Evolutionary conservation across 179 eudicot genomes (phyloP).

Genomic region (Vitellaria paradoxa): DNA sequence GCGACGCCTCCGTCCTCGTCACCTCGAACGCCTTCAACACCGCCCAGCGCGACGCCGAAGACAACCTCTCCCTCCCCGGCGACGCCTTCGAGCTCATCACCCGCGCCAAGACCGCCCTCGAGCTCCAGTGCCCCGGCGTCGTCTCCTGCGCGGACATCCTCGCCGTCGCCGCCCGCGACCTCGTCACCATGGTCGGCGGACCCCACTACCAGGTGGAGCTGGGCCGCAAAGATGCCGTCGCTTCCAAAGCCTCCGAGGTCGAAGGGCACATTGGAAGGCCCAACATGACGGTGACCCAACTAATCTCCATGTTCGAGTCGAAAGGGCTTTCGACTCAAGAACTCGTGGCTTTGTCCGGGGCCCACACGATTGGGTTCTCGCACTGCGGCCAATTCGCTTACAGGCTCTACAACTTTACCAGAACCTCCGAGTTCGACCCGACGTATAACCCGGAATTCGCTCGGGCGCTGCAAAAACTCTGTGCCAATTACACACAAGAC

Average conservation of each 20-base stretch:
- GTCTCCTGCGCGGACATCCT: constrained; percentile 43
- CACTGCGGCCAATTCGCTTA: constrained; percentile 33
- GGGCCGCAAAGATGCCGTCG: constrained; percentile 31
- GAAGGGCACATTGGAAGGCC: constrained; percentile 29
- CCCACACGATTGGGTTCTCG: constrained; percentile 41
- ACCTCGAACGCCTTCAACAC: constrained; percentile 18
- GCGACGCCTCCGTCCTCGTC: constrained; percentile 29
- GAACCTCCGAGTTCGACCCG: constrained; percentile 20
- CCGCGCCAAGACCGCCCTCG: constrained; percentile 33
- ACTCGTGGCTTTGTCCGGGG: constrained; percentile 35
- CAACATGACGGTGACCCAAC: constrained; percentile 23
- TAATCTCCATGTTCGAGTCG: constrained; percentile 28
- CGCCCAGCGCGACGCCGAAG: constrained; percentile 27
- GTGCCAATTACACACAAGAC: constrained; percentile 27
- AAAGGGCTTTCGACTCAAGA: constrained; percentile 27
- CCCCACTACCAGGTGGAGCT: constrained; percentile 29
- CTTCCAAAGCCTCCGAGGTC: constrained; percentile 22
- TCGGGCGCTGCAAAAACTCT: constrained; percentile 22
- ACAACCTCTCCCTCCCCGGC: constrained; percentile 31
- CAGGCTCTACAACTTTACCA: constrained; percentile 27
- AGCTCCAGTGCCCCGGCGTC: constrained; percentile 35
- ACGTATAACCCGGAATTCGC: constrained; percentile 27
- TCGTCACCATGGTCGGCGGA: constrained; percentile 40
- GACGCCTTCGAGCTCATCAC: constrained; percentile 32
- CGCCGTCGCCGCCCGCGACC: constrained; percentile 32